A percentile compares a stretch with the other conserved stretches of the same genome.
Evolutionary conservation across 345 rosid species (phyloP).

Genomic region (Hypericum androsaemum): DNA sequence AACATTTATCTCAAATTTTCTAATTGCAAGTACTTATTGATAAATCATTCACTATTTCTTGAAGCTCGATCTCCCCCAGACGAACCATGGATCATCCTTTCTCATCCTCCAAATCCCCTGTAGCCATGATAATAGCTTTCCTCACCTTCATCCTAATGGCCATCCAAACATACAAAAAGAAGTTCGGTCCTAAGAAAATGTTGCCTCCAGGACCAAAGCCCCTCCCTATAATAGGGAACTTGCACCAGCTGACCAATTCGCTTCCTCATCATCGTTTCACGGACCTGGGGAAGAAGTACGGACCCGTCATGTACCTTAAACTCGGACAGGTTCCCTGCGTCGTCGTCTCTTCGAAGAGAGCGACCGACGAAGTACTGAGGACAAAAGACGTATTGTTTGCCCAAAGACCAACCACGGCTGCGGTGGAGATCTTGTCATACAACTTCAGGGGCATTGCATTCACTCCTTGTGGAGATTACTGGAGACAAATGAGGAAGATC

Average conservation of each 20-base stretch:
- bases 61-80: too few species aligned
- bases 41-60: too few species aligned
- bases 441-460: neutral
- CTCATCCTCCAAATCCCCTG: too few species aligned
- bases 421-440: neutral
- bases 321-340: neutral
- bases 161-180: too few species aligned
- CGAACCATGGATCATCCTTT: too few species aligned
- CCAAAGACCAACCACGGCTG: neutral
- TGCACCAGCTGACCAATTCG: neutral
- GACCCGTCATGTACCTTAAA: constrained; percentile 8
- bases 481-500: constrained; percentile 8
- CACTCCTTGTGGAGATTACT: constrained; percentile 4
- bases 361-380: neutral
- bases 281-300: neutral
- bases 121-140: too few species aligned
- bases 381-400: neutral
- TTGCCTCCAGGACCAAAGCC: neutral
- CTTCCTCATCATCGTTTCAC: neutral
- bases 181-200: too few species aligned
- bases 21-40: too few species aligned
- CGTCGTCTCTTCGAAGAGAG: constrained; percentile 1
- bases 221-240: neutral
- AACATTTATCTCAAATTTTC: too few species aligned
- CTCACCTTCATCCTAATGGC: too few species aligned